Conservation (phyloP, 108 stramenopile genomes). For the Cyclotella baltica region DNA sequence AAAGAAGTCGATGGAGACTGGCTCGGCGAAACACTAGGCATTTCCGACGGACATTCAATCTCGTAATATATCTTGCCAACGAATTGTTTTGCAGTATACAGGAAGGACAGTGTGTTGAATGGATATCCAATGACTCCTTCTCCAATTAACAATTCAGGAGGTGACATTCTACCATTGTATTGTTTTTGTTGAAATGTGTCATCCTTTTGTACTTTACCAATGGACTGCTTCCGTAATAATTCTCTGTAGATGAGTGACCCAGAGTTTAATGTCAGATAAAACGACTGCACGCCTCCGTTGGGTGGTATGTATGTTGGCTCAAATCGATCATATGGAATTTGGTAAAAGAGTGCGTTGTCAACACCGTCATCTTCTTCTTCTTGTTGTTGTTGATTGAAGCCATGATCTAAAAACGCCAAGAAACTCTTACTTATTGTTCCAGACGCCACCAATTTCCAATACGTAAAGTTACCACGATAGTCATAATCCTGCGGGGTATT, state of each 20-base stretch:
- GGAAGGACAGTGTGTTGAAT: slow-evolving; percentile 22
- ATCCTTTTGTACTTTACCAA: slow-evolving; percentile 30
- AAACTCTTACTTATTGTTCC: slow-evolving; percentile 14
- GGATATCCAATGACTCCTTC: slow-evolving; percentile 42
- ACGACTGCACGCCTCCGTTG: slow-evolving; percentile 37
- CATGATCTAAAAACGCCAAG: slow-evolving; percentile 1
- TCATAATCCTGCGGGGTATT: slow-evolving; percentile 18
- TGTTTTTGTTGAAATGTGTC: slow-evolving; percentile 19
- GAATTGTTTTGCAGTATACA: slow-evolving; percentile 33
- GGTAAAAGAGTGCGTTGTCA: background rate
- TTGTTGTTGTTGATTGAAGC: too few relatives aligned
- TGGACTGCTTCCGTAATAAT: background rate
- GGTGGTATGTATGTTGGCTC: slow-evolving; percentile 21
- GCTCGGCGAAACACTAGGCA: slow-evolving; percentile 16
- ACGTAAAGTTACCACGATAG: slow-evolving; percentile 41
- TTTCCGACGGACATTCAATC: slow-evolving; percentile 29
- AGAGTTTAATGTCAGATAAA: slow-evolving; percentile 35
- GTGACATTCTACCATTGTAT: background rate
- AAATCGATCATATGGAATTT: slow-evolving; percentile 34
- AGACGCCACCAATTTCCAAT: slow-evolving; percentile 23
- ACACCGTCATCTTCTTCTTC: background rate
- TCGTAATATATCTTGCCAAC: slow-evolving; percentile 36
- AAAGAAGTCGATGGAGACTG: slow-evolving; percentile 3
- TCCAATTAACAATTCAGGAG: slow-evolving; percentile 25
- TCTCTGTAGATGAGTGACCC: slow-evolving; percentile 29